phyloP scores from a whole-genome alignment of 805 yeast genomes.

The Scheffersomyces ergatensis region DNA sequence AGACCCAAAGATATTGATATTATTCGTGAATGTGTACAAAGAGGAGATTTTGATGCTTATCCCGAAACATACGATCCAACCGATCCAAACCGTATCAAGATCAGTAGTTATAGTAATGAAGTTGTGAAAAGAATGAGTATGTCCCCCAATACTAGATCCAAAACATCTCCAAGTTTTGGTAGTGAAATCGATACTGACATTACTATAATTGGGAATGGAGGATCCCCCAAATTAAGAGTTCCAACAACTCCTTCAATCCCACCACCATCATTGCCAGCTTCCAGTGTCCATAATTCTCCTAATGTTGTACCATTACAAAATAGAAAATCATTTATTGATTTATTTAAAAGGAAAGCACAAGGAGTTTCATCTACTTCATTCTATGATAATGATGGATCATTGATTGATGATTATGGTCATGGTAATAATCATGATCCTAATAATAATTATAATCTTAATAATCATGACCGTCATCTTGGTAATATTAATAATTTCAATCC shows the following conservation, averaged over 20 bases:
- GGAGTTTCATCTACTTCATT: slow-evolving; percentile 15
- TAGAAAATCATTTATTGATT: slow-evolving; percentile 30
- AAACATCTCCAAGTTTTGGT: neutral
- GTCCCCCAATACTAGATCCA: slow-evolving; percentile 3
- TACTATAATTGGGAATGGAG: neutral
- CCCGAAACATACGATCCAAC: slow-evolving; percentile 77
- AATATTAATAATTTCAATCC: slow-evolving; percentile 22
- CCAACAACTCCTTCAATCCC: slow-evolving; percentile 7
- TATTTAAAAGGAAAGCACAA: slow-evolving; percentile 34
- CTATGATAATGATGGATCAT: neutral
- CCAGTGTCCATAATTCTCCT: neutral
- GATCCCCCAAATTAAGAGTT: neutral
- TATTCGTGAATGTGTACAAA: slow-evolving; percentile 64
- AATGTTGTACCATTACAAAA: slow-evolving; percentile 6
- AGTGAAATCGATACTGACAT: neutral
- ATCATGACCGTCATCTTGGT: too few relatives aligned
- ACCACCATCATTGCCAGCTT: slow-evolving; percentile 2
- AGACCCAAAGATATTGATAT: slow-evolving; percentile 71
- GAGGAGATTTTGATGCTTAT: slow-evolving; percentile 66
- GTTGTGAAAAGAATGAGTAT: slow-evolving; percentile 17
- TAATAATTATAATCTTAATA: slow-evolving; percentile 6
- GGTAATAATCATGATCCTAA: neutral
- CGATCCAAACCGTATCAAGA: slow-evolving; percentile 61
- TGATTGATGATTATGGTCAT: neutral
- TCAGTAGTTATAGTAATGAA: slow-evolving; percentile 40